Percentiles rank a stretch among this genome's conserved stretches.
Evolutionary conservation across 495 filamentous ascomycete species (phyloP).

Genomic region (Penicillium odoratum): DNA sequence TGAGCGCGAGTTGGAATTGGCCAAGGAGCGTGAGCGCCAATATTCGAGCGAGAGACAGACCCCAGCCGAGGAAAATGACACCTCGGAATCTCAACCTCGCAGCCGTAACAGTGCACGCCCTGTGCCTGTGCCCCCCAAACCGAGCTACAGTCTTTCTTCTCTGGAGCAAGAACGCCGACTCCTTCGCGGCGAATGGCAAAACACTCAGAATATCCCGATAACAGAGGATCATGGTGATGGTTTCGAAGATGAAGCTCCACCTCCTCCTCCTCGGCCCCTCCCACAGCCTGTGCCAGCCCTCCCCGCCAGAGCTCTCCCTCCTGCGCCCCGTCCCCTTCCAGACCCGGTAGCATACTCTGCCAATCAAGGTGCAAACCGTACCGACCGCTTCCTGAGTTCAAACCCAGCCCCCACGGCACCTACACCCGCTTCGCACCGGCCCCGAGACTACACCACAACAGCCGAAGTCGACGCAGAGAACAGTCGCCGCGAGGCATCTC

Average conservation of each 20-base stretch:
- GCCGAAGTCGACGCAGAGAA: constrained; percentile 71
- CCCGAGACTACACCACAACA: constrained; percentile 58
- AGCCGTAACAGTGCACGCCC: constrained; percentile 44
- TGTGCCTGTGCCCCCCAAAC: constrained; percentile 51
- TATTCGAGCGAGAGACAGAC: constrained; percentile 79
- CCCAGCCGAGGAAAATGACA: constrained; percentile 27
- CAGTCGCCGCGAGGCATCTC: constrained; percentile 60
- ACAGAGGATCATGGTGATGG: constrained; percentile 16
- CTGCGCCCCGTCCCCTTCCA: constrained; percentile 34
- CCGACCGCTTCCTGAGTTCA: constrained; percentile 51
- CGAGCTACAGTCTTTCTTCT: constrained; percentile 66
- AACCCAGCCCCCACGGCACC: constrained; percentile 48
- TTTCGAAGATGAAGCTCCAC: constrained; percentile 37
- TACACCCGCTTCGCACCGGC: constrained; percentile 41
- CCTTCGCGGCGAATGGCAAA: constrained; percentile 67
- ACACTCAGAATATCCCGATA: constrained; percentile 42
- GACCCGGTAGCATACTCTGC: constrained; percentile 32
- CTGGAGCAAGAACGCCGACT: constrained; percentile 73
- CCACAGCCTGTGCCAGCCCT: constrained; percentile 31
- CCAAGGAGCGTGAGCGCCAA: constrained; percentile 79
- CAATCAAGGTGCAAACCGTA: constrained; percentile 36
- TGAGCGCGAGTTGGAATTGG: constrained; percentile 80
- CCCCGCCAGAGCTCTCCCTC: constrained; percentile 22
- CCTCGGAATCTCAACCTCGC: constrained; percentile 22
- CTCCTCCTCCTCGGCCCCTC: constrained; percentile 43